A percentile compares a stretch with the other conserved stretches of the same genome.
These are phyloP conservation scores for Gomphus bonarii DNA, from an alignment of 1,284 basidiomycete species.

Conservation along the genomic window DNA sequence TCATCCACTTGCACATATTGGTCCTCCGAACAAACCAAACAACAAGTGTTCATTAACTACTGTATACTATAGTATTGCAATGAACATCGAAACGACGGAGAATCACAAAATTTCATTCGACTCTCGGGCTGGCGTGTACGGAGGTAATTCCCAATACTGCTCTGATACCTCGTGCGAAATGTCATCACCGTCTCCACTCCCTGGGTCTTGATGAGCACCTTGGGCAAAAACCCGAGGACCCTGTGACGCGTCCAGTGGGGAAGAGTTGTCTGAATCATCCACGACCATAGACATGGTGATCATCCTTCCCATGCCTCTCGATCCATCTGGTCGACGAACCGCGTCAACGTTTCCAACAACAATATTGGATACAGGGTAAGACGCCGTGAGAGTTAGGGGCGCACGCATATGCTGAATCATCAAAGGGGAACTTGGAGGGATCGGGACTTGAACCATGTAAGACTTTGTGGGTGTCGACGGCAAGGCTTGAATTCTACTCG, in stretches of 20 bases:
- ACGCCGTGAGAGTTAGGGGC: background rate
- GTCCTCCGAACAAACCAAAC: too few species aligned
- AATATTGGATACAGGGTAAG: background rate
- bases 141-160: background rate
- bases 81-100: too few species aligned
- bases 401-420: background rate
- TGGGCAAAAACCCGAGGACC: background rate
- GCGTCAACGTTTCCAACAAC: background rate
- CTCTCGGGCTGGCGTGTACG: background rate
- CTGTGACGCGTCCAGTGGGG: background rate
- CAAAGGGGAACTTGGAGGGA: background rate
- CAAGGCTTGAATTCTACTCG: background rate
- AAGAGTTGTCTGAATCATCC: background rate
- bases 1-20: too few species aligned
- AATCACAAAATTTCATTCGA: background rate
- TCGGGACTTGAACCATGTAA: background rate
- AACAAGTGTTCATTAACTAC: too few species aligned
- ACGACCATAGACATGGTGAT: constrained; percentile 3
- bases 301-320: background rate
- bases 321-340: background rate
- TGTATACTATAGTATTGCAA: too few species aligned
- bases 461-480: background rate
- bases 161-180: background rate
- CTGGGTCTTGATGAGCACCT: background rate
- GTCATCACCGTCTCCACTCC: background rate